Conservation (phyloP, 2,329 filamentous ascomycete genomes). For the Epichloe sibirici region DNA sequence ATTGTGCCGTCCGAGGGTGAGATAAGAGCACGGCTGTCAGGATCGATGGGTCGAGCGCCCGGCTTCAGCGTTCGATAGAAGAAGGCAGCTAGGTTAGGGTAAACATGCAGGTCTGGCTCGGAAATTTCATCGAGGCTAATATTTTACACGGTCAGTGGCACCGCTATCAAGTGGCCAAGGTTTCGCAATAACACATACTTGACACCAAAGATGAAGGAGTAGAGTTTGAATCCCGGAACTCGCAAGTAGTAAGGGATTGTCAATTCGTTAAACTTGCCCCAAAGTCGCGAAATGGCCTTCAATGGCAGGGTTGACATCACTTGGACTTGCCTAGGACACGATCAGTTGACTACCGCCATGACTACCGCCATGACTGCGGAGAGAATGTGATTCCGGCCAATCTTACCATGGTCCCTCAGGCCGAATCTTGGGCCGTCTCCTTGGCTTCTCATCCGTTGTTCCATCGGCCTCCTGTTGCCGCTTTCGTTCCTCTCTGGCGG, state of each 20-base stretch:
- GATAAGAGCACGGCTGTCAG: slow-evolving; percentile 65
- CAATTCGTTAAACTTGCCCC: slow-evolving; percentile 86
- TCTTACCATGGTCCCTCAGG: slow-evolving; percentile 72
- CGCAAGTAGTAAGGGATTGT: slow-evolving; percentile 79
- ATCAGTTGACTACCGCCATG: neutral
- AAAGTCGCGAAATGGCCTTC: slow-evolving; percentile 79
- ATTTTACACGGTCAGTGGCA: slow-evolving; percentile 12
- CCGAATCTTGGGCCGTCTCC: slow-evolving; percentile 49
- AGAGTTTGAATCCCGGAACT: slow-evolving; percentile 81
- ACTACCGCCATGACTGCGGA: neutral
- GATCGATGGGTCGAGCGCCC: slow-evolving; percentile 72
- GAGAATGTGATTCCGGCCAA: neutral
- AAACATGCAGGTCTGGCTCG: slow-evolving; percentile 78
- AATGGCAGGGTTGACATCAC: slow-evolving; percentile 88
- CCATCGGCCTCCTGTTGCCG: slow-evolving; percentile 30
- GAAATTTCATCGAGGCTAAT: slow-evolving; percentile 70
- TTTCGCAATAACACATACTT: slow-evolving; percentile 33
- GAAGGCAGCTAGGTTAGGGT: slow-evolving; percentile 88
- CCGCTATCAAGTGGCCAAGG: neutral
- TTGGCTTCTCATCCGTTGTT: slow-evolving; percentile 31
- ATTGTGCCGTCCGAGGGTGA: slow-evolving; percentile 86
- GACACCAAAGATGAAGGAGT: slow-evolving; percentile 85
- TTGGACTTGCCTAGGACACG: slow-evolving; percentile 57
- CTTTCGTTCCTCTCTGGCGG: slow-evolving; percentile 40
- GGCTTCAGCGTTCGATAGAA: slow-evolving; percentile 95